Percentiles rank a stretch among this genome's conserved stretches.
Evolutionary conservation across 2,329 filamentous ascomycete species (phyloP).

Genomic region (Phyllosticta citribraziliensis): DNA sequence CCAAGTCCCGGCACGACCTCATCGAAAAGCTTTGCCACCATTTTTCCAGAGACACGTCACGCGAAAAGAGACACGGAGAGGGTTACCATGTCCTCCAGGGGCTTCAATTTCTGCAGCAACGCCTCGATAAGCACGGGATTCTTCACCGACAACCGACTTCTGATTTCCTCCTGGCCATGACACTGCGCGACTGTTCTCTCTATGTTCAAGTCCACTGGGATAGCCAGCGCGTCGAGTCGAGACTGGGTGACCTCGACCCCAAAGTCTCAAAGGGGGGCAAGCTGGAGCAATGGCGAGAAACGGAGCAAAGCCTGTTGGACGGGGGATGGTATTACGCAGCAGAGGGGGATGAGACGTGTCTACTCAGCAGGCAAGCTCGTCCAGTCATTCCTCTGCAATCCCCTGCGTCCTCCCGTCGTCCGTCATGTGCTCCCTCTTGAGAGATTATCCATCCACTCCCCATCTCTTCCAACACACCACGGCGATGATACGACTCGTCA

Average conservation of each 20-base stretch:
- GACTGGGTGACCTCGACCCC: constrained; percentile 38
- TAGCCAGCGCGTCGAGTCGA: constrained; percentile 25
- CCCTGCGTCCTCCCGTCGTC: background rate
- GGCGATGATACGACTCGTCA: background rate
- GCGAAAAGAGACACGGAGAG: constrained; percentile 14
- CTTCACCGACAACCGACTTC: constrained; percentile 10
- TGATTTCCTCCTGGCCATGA: constrained; percentile 34
- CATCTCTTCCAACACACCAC: background rate
- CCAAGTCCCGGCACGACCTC: constrained; percentile 4
- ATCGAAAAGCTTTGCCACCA: constrained; percentile 15
- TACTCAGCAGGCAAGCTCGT: constrained; percentile 7
- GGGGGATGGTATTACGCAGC: constrained; percentile 2
- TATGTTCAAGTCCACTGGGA: constrained; percentile 26
- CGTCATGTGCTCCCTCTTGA: constrained; percentile 3
- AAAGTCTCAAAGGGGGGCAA: constrained; percentile 20
- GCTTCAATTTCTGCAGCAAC: constrained; percentile 27
- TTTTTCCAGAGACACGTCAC: constrained; percentile 12
- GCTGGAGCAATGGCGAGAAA: constrained; percentile 8
- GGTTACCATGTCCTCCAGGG: constrained; percentile 28
- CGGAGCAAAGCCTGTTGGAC: constrained; percentile 1
- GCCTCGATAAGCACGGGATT: constrained; percentile 30
- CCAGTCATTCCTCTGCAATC: background rate
- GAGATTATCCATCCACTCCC: background rate
- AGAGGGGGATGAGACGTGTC: constrained; percentile 6
- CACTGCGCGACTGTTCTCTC: constrained; percentile 37